Conservation (phyloP, 345 rosid genomes). For the Brassica incana region DNA sequence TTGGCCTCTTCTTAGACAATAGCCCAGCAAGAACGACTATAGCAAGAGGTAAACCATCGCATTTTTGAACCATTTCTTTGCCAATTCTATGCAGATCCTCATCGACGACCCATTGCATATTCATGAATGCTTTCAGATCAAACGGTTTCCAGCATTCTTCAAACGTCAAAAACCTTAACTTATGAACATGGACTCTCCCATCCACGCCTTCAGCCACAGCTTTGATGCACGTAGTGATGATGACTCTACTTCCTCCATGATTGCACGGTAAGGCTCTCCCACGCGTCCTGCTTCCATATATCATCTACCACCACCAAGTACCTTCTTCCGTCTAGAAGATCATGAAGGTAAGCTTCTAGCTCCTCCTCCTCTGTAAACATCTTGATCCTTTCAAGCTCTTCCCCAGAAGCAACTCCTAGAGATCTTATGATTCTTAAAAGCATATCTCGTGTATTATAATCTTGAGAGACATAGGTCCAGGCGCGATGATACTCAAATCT, state of each 20-base stretch:
- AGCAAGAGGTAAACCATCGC: constrained; percentile 16
- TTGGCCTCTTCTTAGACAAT: background rate
- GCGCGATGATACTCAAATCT: background rate
- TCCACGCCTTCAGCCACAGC: background rate
- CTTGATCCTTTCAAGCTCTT: background rate
- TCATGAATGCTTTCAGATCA: background rate
- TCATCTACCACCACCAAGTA: background rate
- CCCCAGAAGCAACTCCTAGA: background rate
- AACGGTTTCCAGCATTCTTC: background rate
- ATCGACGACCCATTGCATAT: background rate
- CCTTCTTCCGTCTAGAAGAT: background rate
- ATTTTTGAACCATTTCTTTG: background rate
- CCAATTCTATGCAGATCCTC: background rate
- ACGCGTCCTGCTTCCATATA: background rate
- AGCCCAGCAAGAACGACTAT: constrained; percentile 14
- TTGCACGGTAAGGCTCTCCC: background rate
- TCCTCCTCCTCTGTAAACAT: background rate
- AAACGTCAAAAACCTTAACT: background rate
- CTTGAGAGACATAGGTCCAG: constrained; percentile 37
- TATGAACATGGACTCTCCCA: background rate
- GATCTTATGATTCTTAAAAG: constrained; percentile 14
- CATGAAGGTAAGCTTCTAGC: background rate
- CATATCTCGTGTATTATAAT: constrained; percentile 20
- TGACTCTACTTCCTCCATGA: background rate
- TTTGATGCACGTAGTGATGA: background rate